Base-by-base conservation (phyloP, 805 yeast genomes). In the Candida pseudoglaebosa region DNA sequence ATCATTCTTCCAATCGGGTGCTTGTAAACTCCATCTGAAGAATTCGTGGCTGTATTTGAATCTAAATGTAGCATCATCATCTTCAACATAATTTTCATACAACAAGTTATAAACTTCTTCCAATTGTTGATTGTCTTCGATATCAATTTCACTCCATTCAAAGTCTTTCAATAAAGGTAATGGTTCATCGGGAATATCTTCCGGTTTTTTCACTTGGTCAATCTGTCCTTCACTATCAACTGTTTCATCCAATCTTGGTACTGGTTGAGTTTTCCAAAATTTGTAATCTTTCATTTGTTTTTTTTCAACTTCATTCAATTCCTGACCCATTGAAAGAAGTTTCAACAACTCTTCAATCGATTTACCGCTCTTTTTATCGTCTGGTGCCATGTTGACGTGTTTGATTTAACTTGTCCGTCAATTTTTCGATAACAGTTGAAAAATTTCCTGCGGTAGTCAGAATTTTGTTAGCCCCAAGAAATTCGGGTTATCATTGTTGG, bases 221-320 rank as follows among this genome's bases (percentile, higher is more conserved):
- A 90, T 87, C 5, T 95, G 91, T 0, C 96, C 96, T 54, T 88
- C 95, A 8, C 68, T 59, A 4, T 65, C 71, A 32, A 83, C 70
- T 32, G 67, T 58, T 53, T 83, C 93, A 55, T 85, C 85, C 46
- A 90, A 79, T 21, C 70, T 71, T 6, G 89, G 76, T 15, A 93
- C 98, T 0, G 99, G 99, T 64, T 93, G 99, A 2, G 99, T 93
- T 54, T 84, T 86, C 99, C 99, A 93, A 65, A 93, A 93, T 65
- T 85, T 87, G 69, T 90, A 87, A 55, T 90, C 95, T 37, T 84
- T 80, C 85, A 89, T 88, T 16, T 80, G 76, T 46, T 81, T 82
- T 50, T 75, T 67, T 57, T 82, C 82, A 22, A 73, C 67, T 32
- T 70, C 79, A n/a, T 70, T 68, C 34, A 80, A 64, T 45, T 71